Evolutionary conservation across 208 protist genomes (phyloP), one percentile per base, ranked within the genome.

Genomic region (Lotmaria passim): DNA sequence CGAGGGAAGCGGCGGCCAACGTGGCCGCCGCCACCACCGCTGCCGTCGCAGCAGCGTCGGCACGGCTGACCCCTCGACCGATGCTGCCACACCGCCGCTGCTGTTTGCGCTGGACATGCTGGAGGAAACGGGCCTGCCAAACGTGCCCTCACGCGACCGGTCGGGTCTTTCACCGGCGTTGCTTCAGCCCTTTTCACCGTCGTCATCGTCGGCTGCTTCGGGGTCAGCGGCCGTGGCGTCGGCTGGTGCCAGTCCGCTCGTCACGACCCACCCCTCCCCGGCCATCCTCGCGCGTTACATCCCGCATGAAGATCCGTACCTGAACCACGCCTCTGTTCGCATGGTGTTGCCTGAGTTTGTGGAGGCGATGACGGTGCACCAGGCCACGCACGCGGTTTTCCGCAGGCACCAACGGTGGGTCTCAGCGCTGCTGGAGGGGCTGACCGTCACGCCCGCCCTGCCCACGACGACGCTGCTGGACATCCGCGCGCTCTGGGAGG

Each of bases 281-380:
- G n/a, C 31, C 36, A 24, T 77, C 19, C 48, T 71, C 17, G 21
- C 24, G 41, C 60, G 57, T 36, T 73, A 68, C 61, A 50, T 64
- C 36, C 69, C 67, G 0, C 23, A 34, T 0, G 76, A 81, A 51
- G 57, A 67, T 50, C 41, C 56, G 24, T 70, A 73, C 47, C 50
- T 75, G n/a, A 75, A 75, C 33, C 24, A 28, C 43, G 62, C 72
- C 41, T 69, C 73, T 33, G 51, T 74, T 39, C 64, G 76, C 46
- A 31, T 86, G 28, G 76, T 67, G n/a, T 47, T 89, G 43, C 70
- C 87, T 2, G 66, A 79, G 31, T 61, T 96, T 43, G 75, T 94
- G 24, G 86, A 96, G 75, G 91, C 86, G 34, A 88, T 96, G 72
- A 90, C 84, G 53, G 89, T 96, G 38, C 91, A 93, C 44, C 81